These are phyloP conservation scores for Aspergillus neoniger DNA, from an alignment of 2,329 filamentous ascomycete species.

Conservation along the genomic window DNA sequence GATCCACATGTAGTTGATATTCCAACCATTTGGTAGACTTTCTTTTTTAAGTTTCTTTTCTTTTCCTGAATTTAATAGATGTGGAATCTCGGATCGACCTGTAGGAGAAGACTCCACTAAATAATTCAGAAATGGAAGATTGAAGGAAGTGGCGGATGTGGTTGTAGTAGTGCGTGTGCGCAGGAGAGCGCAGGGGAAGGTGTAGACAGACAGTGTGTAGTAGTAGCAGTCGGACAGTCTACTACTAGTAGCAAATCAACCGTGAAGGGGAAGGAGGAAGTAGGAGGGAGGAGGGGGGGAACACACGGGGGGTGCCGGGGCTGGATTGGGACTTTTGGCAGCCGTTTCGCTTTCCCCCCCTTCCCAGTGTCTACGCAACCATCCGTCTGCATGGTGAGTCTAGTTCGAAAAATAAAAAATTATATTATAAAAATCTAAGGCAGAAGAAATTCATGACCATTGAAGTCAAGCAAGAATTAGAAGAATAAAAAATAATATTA, in stretches of 20 bases:
- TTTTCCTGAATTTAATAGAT: not conserved
- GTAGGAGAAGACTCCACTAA: not conserved
- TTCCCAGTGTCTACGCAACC: slow-evolving; percentile 25
- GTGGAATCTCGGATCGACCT: not conserved
- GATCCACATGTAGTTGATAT: slow-evolving; percentile 3
- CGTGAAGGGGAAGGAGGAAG: not conserved
- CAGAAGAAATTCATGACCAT: slow-evolving; percentile 14
- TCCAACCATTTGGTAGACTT: not conserved
- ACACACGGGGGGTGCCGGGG: slow-evolving; percentile 7
- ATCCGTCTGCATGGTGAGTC: slow-evolving; percentile 20
- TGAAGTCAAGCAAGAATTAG: not conserved
- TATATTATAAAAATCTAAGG: not conserved
- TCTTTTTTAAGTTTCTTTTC: slow-evolving; percentile 1
- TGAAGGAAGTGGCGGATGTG: not conserved
- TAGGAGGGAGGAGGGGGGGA: slow-evolving; percentile 2
- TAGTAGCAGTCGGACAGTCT: not conserved
- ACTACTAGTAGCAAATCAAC: not conserved
- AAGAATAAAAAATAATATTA: not conserved
- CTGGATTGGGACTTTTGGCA: slow-evolving; percentile 8
- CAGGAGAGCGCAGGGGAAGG: slow-evolving; percentile 12
- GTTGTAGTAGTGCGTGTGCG: slow-evolving; percentile 14
- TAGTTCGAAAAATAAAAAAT: slow-evolving; percentile 14
- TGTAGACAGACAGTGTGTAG: not conserved
- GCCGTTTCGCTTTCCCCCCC: slow-evolving; percentile 16
- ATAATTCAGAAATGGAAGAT: not conserved